These are phyloP conservation scores for Lentinula sp. DNA, from an alignment of 768 basidiomycete genomes.

Conservation along the genomic window DNA sequence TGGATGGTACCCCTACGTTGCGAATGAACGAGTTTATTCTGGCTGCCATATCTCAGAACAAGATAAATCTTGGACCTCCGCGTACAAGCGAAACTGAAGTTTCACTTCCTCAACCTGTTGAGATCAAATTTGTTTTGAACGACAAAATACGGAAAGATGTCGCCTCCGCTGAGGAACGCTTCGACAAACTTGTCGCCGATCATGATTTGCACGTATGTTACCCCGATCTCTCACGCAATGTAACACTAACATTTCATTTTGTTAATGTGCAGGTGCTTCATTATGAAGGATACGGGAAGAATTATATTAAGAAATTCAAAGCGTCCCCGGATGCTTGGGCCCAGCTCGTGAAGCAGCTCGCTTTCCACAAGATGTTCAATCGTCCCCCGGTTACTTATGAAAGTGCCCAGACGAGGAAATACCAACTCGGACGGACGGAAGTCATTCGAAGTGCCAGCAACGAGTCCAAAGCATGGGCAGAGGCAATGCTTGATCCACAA, in stretches of 20 bases:
- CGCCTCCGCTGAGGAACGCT: constrained; percentile 52
- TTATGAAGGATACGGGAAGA: constrained; percentile 87
- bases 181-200: constrained; percentile 66
- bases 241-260: constrained; percentile 9
- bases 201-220: constrained; percentile 73
- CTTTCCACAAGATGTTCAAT: constrained; percentile 80
- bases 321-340: constrained; percentile 92
- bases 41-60: constrained; percentile 64
- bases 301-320: constrained; percentile 74
- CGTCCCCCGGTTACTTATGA: constrained; percentile 86
- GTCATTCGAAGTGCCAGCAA: constrained; percentile 84
- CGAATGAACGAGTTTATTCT: constrained; percentile 94
- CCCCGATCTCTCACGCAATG: background rate
- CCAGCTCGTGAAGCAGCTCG: constrained; percentile 94
- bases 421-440: constrained; percentile 86
- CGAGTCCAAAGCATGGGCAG: constrained; percentile 81
- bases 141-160: constrained; percentile 46
- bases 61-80: constrained; percentile 67
- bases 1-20: constrained; percentile 94
- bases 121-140: constrained; percentile 70
- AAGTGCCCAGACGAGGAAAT: constrained; percentile 91
- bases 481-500: constrained; percentile 73
- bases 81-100: constrained; percentile 23
- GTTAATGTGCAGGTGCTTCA: constrained; percentile 54
- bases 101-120: constrained; percentile 50